Evolutionary conservation across 208 protist genomes (phyloP), one percentile per base, ranked within the genome.

Genomic region (Leishmania amazonensis): DNA sequence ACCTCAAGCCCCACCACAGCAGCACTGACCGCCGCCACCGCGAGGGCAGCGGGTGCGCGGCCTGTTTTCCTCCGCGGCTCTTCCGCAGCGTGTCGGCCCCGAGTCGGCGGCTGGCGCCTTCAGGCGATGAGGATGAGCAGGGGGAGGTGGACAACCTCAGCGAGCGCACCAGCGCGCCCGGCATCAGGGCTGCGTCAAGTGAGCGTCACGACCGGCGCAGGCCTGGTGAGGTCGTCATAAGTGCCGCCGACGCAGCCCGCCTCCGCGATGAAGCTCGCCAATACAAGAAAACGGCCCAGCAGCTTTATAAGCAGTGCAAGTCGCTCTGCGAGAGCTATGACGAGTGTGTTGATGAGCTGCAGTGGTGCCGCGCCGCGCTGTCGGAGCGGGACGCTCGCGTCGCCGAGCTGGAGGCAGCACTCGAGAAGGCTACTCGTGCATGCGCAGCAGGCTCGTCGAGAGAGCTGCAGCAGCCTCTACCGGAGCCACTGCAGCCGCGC

Each of bases 291-390:
- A 87, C 79, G 53, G 87, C 90, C 21, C 76, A 89, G 31, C 80
- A 93, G 42, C 87, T 94, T 11, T 88, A 89, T 76, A 79, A 70
- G 77, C 90, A 94, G 81, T 94, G 87, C 83, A 81, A 82, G 40
- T 81, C 84, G 19, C 82, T 96, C 13, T 93, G 89, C 74, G 83
- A 87, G 74, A 81, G 88, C 76, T 96, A 93, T 83, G 85, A 92
- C 78, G 87, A 82, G 31, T 90, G 89, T 76, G 93, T 94, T 40
- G 85, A 87, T 51, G 89, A 90, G 76, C 83, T 96, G 24, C 72
- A 64, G 19, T 67, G 53, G 40, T 81, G 82, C 58, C 83, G 80
- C 42, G 70, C 71, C 38, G 42, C 51, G 21, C 54, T 91, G 57
- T 53, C 65, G 3, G 85, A 75, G 24, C 60, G 79, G 24, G 87